phyloP scores from a whole-genome alignment of 2,329 filamentous ascomycete species.

The Dactylellina drechsleri region DNA sequence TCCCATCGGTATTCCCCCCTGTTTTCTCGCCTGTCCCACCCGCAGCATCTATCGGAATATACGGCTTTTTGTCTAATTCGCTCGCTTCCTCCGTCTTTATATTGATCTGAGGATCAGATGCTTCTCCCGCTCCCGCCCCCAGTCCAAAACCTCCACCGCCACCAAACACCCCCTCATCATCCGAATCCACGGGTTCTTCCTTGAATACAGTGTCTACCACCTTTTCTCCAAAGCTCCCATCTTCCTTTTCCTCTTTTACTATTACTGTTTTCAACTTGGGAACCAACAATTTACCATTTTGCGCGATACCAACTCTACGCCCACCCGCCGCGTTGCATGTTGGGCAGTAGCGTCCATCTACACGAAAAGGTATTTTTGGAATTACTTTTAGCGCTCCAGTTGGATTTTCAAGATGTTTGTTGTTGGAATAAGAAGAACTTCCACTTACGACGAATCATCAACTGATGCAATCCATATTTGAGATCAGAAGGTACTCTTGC shows the following conservation, averaged over 20 bases:
- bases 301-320: constrained; percentile 42
- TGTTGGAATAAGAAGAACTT: neutral
- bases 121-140: constrained; percentile 13
- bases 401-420: neutral
- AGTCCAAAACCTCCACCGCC: neutral
- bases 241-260: constrained; percentile 40
- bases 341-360: constrained; percentile 53
- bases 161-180: constrained; percentile 30
- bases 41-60: constrained; percentile 53
- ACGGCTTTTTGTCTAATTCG: constrained; percentile 50
- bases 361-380: neutral
- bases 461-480: constrained; percentile 68
- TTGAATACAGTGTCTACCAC: constrained; percentile 30
- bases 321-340: constrained; percentile 49
- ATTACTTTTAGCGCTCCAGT: neutral
- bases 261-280: constrained; percentile 28
- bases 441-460: constrained; percentile 65
- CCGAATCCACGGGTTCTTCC: constrained; percentile 37
- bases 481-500: constrained; percentile 64
- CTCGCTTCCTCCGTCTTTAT: constrained; percentile 37
- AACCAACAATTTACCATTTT: constrained; percentile 32
- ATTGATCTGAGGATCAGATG: constrained; percentile 41
- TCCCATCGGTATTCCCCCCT: constrained; percentile 49
- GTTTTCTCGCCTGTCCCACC: constrained; percentile 52
- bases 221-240: constrained; percentile 36